Conservation (phyloP, 164 flowering plant genomes). For the Stephania cephalantha region DNA sequence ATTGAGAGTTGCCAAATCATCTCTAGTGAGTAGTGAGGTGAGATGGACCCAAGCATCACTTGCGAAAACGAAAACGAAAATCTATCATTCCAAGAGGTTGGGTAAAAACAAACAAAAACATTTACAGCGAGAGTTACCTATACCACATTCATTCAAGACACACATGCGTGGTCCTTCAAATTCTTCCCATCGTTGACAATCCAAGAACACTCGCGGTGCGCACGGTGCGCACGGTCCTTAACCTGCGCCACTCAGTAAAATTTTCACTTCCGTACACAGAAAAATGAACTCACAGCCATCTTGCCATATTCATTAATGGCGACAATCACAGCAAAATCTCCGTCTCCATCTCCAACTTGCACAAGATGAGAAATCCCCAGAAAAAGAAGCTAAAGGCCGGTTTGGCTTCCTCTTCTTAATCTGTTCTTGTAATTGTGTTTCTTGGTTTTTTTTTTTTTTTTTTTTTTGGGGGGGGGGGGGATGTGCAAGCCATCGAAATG, state of each 20-base stretch:
- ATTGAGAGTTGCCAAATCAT: too few species aligned
- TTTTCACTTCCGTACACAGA: background rate
- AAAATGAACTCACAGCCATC: background rate
- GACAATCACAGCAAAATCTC: background rate
- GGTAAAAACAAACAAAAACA: too few species aligned
- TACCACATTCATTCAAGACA: too few species aligned
- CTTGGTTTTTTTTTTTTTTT: background rate
- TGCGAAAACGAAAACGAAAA: too few species aligned
- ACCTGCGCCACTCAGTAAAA: conserved; percentile 5
- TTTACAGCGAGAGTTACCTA: too few species aligned
- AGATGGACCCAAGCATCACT: too few species aligned
- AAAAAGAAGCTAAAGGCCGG: background rate
- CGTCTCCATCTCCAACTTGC: background rate
- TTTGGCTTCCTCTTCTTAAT: background rate
- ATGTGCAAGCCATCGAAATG: conserved; percentile 33
- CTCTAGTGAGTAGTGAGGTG: too few species aligned
- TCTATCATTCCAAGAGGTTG: too few species aligned
- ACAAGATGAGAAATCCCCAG: background rate
- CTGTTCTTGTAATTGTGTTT: background rate
- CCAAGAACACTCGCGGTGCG: conserved; percentile 10
- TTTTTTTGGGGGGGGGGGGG: background rate
- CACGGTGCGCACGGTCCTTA: conserved; percentile 7
- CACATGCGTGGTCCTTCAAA: too few species aligned
- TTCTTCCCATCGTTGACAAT: conserved; percentile 12
- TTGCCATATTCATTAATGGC: conserved; percentile 4